Conservation (phyloP, 345 rosid genomes). For the Lepidium africanum region DNA sequence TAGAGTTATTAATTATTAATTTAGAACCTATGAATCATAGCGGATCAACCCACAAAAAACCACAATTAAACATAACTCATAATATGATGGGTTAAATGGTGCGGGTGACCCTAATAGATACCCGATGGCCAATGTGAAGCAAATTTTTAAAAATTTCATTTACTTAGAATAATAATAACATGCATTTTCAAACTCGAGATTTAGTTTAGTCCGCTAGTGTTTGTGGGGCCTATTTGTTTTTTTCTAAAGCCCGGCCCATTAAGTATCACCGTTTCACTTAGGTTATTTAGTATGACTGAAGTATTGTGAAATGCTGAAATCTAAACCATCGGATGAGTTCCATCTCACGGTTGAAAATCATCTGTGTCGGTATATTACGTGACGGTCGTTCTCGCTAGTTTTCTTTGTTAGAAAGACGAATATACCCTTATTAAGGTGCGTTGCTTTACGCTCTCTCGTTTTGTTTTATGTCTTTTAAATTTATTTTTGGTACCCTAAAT, state of each 20-base stretch:
- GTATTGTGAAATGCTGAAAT: background rate
- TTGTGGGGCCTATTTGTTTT: background rate
- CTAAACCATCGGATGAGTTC: background rate
- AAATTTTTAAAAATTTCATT: background rate
- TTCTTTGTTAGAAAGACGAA: background rate
- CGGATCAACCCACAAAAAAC: too few relatives aligned
- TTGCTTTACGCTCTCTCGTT: conserved; percentile 25
- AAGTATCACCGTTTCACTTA: background rate
- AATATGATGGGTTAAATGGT: too few relatives aligned
- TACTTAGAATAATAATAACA: background rate
- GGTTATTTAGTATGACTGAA: background rate
- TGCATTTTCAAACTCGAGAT: background rate
- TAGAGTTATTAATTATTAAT: too few relatives aligned
- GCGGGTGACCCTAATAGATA: too few relatives aligned
- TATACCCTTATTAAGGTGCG: conserved; percentile 17
- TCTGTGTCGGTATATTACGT: background rate
- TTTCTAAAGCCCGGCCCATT: conserved; percentile 26
- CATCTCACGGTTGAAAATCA: conserved; percentile 1
- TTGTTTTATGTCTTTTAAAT: background rate
- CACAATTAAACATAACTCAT: too few relatives aligned
- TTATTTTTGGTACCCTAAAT: conserved; percentile 8
- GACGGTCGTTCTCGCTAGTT: conserved; percentile 7
- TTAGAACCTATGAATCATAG: too few relatives aligned
- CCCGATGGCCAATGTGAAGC: background rate
- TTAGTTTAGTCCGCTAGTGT: background rate